A percentile compares a stretch with the other conserved stretches of the same genome.
phyloP scores from a whole-genome alignment of 2,329 filamentous ascomycete genomes.

The Boeremia exigua region DNA sequence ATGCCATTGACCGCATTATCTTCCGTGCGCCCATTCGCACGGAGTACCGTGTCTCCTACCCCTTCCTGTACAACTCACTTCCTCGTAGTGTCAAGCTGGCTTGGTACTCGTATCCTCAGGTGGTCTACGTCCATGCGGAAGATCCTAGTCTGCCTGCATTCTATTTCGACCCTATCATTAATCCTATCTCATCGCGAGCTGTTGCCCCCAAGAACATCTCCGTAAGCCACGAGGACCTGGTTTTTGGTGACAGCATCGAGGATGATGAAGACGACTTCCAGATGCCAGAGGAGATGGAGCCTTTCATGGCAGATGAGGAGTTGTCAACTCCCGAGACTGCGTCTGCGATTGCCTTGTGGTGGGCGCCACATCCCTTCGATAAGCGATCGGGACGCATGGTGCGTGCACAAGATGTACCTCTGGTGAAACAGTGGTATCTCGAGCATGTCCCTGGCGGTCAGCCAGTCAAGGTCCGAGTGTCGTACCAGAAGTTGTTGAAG shows the following conservation, averaged over 20 bases:
- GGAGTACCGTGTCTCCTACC: slow-evolving; percentile 93
- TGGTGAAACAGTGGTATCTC: slow-evolving; percentile 98
- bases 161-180: slow-evolving; percentile 97
- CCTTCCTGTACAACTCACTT: slow-evolving; percentile 94
- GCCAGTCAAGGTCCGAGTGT: slow-evolving; percentile 95
- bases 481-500: slow-evolving; percentile 97
- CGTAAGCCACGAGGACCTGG: slow-evolving; percentile 87
- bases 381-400: slow-evolving; percentile 95
- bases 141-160: slow-evolving; percentile 91
- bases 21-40: slow-evolving; percentile 95
- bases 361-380: slow-evolving; percentile 97
- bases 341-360: slow-evolving; percentile 93
- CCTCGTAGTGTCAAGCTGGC: slow-evolving; percentile 91
- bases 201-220: slow-evolving; percentile 95
- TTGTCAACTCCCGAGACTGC: slow-evolving; percentile 88
- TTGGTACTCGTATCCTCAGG: slow-evolving; percentile 93
- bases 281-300: slow-evolving; percentile 78
- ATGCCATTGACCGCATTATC: slow-evolving; percentile 98
- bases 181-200: slow-evolving; percentile 93
- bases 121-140: slow-evolving; percentile 87
- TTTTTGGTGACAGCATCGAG: slow-evolving; percentile 84
- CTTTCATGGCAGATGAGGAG: slow-evolving; percentile 89
- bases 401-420: slow-evolving; percentile 91
- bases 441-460: slow-evolving; percentile 92
- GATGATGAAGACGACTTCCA: slow-evolving; percentile 85